Evolutionary conservation across 78 protist species (phyloP).

Genomic region (Dictyostelium firmibasis): DNA sequence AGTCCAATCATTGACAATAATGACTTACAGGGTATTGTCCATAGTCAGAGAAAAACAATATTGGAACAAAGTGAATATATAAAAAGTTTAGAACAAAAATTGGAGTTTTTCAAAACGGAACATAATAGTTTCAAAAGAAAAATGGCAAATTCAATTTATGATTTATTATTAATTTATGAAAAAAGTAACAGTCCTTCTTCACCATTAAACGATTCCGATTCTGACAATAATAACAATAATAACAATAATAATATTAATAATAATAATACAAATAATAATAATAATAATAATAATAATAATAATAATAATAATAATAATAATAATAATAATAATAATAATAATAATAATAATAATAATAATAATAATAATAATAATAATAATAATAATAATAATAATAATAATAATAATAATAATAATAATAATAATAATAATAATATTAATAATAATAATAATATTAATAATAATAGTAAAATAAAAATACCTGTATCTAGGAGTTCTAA

Average conservation of each 20-base stretch:
- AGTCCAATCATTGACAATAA: slow-evolving; percentile 18
- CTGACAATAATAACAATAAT: neutral
- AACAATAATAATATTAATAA: neutral
- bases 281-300: neutral
- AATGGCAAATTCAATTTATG: neutral
- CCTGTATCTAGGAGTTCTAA: neutral
- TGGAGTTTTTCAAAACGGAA: neutral
- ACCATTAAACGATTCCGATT: neutral
- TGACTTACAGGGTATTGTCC: slow-evolving; percentile 4
- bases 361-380: neutral
- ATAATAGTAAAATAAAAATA: neutral
- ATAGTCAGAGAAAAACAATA: neutral
- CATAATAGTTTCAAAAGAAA: neutral
- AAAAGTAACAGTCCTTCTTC: neutral
- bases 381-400: neutral
- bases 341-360: neutral
- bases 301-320: neutral
- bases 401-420: no score
- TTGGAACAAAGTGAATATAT: slow-evolving; percentile 8
- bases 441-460: neutral
- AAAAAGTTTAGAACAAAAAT: neutral
- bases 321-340: neutral
- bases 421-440: no score
- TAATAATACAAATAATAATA: neutral
- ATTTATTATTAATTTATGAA: slow-evolving; percentile 1